Percentiles rank a stretch among this genome's conserved stretches.
These are phyloP conservation scores for Diplogelasinospora grovesii DNA, from an alignment of 495 filamentous ascomycete species.

Conservation along the genomic window DNA sequence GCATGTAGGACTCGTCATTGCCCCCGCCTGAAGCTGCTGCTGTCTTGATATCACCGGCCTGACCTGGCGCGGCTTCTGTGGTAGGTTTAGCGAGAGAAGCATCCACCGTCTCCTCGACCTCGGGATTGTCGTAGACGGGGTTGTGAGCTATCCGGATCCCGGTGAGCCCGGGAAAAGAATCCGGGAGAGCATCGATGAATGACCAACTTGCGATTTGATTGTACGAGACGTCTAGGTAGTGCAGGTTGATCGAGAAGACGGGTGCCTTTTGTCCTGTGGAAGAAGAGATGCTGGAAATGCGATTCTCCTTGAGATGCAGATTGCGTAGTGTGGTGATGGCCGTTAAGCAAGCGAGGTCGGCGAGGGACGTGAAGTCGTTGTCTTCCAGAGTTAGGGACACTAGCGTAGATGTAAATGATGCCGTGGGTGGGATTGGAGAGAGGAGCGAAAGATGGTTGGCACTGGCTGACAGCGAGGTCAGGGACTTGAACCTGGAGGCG, in stretches of 20 bases:
- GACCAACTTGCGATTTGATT: conserved; percentile 66
- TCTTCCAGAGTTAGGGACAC: conserved; percentile 64
- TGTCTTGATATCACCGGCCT: neutral
- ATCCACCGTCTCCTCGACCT: too few species aligned
- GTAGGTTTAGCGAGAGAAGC: too few species aligned
- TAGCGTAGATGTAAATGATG: conserved; percentile 39
- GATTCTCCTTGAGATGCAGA: conserved; percentile 54
- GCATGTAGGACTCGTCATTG: conserved; percentile 66
- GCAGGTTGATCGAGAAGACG: conserved; percentile 35
- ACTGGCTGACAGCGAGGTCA: conserved; percentile 49
- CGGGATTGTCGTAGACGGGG: conserved; percentile 62
- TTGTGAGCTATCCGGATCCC: conserved; percentile 77
- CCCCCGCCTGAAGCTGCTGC: conserved; percentile 17
- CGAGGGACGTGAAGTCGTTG: conserved; percentile 61
- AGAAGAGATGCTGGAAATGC: conserved; percentile 31
- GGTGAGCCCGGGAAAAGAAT: conserved; percentile 61
- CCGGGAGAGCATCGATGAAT: conserved; percentile 59
- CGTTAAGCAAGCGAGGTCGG: conserved; percentile 51
- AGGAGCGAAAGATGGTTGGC: conserved; percentile 41
- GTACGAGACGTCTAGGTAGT: conserved; percentile 72
- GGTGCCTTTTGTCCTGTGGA: conserved; percentile 13
- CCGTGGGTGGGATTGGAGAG: conserved; percentile 35
- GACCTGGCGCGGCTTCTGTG: too few species aligned
- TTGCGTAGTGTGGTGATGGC: conserved; percentile 52
- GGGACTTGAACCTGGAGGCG: conserved; percentile 48